Evolutionary conservation across 352 stramenopile genomes (phyloP).

Genomic region (Hyaloperonospora brassicae): DNA sequence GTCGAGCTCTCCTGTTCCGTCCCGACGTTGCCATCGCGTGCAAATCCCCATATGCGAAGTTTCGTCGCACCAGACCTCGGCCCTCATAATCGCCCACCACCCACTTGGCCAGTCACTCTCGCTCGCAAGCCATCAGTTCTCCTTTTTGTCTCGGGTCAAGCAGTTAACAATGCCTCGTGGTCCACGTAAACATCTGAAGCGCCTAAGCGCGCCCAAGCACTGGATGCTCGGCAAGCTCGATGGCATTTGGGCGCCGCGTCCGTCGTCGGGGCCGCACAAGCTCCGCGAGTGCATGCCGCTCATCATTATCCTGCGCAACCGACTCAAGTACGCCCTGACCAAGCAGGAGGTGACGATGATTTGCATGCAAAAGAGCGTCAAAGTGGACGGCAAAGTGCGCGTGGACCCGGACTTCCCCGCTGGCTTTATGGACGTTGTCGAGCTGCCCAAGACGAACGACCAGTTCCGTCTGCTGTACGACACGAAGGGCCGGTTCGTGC

Average conservation of each 20-base stretch:
- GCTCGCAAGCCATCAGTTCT: constrained; percentile 39
- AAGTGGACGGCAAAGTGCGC: constrained; percentile 94
- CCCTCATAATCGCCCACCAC: constrained; percentile 20
- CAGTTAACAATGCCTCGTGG: constrained; percentile 66
- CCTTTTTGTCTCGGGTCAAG: constrained; percentile 43
- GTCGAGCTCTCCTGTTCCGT: too few species aligned
- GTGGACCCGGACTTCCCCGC: constrained; percentile 98
- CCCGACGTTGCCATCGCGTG: too few species aligned
- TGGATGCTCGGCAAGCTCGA: constrained; percentile 89
- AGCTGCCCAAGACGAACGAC: constrained; percentile 95
- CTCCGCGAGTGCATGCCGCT: constrained; percentile 97
- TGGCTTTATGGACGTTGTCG: constrained; percentile 99
- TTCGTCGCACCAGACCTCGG: too few species aligned
- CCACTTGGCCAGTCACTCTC: constrained; percentile 1
- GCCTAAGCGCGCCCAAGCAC: constrained; percentile 81
- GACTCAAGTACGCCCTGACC: constrained; percentile 99
- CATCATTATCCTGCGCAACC: constrained; percentile 97
- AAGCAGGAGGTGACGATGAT: constrained; percentile 98
- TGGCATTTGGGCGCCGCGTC: constrained; percentile 89
- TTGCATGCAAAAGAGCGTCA: constrained; percentile 98
- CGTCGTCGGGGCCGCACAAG: constrained; percentile 96
- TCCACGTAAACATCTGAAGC: constrained; percentile 85
- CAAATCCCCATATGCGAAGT: too few species aligned
- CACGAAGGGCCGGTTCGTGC: constrained; percentile 97
- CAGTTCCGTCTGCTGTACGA: constrained; percentile 98